A percentile compares a stretch with the other conserved stretches of the same genome.
These are phyloP conservation scores for Boletus speciosus DNA, from an alignment of 768 basidiomycete species.

Conservation along the genomic window DNA sequence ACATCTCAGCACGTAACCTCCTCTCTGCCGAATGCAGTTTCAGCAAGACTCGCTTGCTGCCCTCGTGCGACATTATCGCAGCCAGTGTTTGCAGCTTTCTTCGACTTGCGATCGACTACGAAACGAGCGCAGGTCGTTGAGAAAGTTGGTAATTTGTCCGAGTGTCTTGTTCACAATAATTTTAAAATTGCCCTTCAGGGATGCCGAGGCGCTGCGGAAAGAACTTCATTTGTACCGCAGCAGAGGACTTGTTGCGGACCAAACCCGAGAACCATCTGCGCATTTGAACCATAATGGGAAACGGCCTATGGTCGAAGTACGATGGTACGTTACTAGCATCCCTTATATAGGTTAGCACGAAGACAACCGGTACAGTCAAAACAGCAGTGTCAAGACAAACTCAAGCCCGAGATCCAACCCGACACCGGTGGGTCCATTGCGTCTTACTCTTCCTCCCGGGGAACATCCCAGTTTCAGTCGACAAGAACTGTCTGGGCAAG, in stretches of 20 bases:
- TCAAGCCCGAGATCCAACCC: slow-evolving; percentile 62
- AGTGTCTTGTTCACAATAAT: slow-evolving; percentile 4
- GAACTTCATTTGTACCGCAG: slow-evolving; percentile 51
- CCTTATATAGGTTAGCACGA: not conserved
- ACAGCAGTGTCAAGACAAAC: slow-evolving; percentile 28
- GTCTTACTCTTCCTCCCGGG: slow-evolving; percentile 64
- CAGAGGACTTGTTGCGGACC: slow-evolving; percentile 26
- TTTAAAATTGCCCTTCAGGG: slow-evolving; percentile 33
- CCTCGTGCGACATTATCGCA: slow-evolving; percentile 62
- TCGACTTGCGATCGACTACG: slow-evolving; percentile 32
- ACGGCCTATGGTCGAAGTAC: slow-evolving; percentile 48
- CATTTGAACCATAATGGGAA: slow-evolving; percentile 59
- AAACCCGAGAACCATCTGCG: slow-evolving; percentile 34
- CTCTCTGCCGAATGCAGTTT: slow-evolving; percentile 44
- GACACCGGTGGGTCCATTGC: slow-evolving; percentile 56
- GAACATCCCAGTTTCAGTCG: slow-evolving; percentile 42
- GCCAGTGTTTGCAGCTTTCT: slow-evolving; percentile 47
- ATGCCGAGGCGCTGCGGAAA: slow-evolving; percentile 43
- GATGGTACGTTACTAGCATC: slow-evolving; percentile 35
- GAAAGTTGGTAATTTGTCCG: slow-evolving; percentile 41
- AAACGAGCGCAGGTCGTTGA: slow-evolving; percentile 44
- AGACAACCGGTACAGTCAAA: slow-evolving; percentile 16
- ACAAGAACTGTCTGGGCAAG: slow-evolving; percentile 22
- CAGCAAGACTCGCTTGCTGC: slow-evolving; percentile 74
- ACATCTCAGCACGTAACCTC: not conserved